Evolutionary conservation across 129 eudicot species (phyloP).

Genomic region (Lactuca sativa): DNA sequence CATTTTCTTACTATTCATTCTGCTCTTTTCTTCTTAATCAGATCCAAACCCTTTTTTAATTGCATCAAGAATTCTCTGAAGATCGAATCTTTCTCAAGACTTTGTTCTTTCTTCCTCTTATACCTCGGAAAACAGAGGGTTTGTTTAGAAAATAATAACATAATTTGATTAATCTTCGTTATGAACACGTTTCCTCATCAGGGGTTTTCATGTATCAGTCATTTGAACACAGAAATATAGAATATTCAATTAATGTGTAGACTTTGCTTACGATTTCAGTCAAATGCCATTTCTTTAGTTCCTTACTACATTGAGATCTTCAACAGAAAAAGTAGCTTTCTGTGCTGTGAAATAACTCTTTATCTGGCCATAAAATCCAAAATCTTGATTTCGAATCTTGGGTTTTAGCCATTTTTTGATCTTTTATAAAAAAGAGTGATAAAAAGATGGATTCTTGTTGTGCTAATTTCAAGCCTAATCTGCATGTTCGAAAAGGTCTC

Average conservation of each 20-base stretch:
- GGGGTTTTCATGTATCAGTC: slow-evolving; percentile 1
- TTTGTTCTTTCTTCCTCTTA: slow-evolving; percentile 19
- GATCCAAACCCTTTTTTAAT: slow-evolving; percentile 24
- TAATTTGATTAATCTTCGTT: slow-evolving; percentile 13
- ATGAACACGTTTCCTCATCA: neutral
- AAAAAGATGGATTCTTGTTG: slow-evolving; percentile 61
- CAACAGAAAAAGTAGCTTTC: slow-evolving; percentile 14
- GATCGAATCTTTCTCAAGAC: slow-evolving; percentile 26
- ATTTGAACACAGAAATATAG: neutral
- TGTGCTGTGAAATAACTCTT: neutral
- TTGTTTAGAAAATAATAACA: neutral
- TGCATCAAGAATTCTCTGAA: slow-evolving; percentile 22
- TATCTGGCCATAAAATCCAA: neutral
- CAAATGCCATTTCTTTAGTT: slow-evolving; percentile 22
- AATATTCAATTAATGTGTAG: neutral
- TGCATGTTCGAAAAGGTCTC: slow-evolving; percentile 32
- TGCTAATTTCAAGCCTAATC: slow-evolving; percentile 39
- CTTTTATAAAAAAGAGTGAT: neutral
- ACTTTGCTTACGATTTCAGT: slow-evolving; percentile 14
- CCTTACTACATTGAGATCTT: slow-evolving; percentile 25
- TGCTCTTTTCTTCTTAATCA: slow-evolving; percentile 16
- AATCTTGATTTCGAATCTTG: slow-evolving; percentile 25
- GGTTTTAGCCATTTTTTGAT: slow-evolving; percentile 22
- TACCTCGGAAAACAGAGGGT: slow-evolving; percentile 18
- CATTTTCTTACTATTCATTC: slow-evolving; percentile 22